Conservation (phyloP, 768 basidiomycete genomes). For the Boletus pseudo-olivaceus region DNA sequence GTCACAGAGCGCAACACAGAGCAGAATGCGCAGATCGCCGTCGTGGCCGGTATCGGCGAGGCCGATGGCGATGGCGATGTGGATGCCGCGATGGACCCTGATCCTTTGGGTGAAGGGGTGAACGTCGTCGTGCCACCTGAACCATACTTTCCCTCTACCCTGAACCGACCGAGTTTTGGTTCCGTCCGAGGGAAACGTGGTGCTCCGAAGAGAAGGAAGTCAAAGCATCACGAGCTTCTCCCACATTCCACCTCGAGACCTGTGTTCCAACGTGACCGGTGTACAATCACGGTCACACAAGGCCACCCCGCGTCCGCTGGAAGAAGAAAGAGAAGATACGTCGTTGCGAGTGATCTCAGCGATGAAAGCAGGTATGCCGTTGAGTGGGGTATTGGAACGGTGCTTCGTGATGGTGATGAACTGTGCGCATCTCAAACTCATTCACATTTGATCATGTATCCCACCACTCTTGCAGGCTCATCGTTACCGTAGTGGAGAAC, state of each 20-base stretch:
- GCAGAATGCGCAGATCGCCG: slow-evolving; percentile 60
- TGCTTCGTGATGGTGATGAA: slow-evolving; percentile 91
- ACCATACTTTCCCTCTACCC: slow-evolving; percentile 75
- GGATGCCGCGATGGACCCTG: slow-evolving; percentile 58
- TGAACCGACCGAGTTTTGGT: slow-evolving; percentile 51
- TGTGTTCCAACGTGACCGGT: slow-evolving; percentile 85
- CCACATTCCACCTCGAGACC: slow-evolving; percentile 71
- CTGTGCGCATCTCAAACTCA: slow-evolving; percentile 40
- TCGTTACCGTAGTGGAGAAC: slow-evolving; percentile 90
- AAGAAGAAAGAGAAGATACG: slow-evolving; percentile 63
- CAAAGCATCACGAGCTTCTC: slow-evolving; percentile 60
- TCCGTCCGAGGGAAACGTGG: slow-evolving; percentile 32
- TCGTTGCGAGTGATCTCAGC: slow-evolving; percentile 92
- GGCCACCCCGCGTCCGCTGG: slow-evolving; percentile 68
- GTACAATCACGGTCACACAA: slow-evolving; percentile 85
- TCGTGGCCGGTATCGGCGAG: slow-evolving; percentile 23
- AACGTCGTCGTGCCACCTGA: slow-evolving; percentile 84
- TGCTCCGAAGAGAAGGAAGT: slow-evolving; percentile 55
- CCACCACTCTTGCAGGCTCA: slow-evolving; percentile 42
- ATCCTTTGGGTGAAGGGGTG: slow-evolving; percentile 89
- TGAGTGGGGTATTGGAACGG: slow-evolving; percentile 98
- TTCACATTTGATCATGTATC: neutral
- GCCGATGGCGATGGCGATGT: slow-evolving; percentile 45
- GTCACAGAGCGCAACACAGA: slow-evolving; percentile 88
- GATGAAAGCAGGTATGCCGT: slow-evolving; percentile 94